Evolutionary conservation across 257 asterid genomes (phyloP).

Genomic region (Henckelia pumila): DNA sequence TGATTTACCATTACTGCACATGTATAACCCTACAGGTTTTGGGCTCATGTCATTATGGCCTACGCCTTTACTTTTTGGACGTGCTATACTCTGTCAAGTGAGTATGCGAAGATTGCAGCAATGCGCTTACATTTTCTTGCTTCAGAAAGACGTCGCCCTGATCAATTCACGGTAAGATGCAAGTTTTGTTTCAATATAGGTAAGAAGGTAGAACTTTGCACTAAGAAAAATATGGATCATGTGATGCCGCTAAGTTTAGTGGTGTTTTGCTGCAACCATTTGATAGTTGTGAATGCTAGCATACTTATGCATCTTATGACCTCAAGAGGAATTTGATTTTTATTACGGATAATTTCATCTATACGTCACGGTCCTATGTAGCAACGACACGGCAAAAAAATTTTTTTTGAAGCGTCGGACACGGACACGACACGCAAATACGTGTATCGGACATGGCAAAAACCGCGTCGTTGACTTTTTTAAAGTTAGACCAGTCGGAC

Average conservation of each 20-base stretch:
- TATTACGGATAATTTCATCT: too few species aligned
- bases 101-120: slow-evolving; percentile 57
- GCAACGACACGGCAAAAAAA: too few species aligned
- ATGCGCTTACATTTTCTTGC: slow-evolving; percentile 95
- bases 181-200: slow-evolving; percentile 4
- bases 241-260: not conserved
- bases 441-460: too few species aligned
- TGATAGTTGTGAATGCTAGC: not conserved
- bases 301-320: not conserved
- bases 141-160: slow-evolving; percentile 84
- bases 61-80: slow-evolving; percentile 94
- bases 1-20: not conserved
- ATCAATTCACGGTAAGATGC: slow-evolving; percentile 80
- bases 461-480: too few species aligned
- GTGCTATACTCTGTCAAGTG: slow-evolving; percentile 65
- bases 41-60: slow-evolving; percentile 92
- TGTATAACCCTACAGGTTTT: slow-evolving; percentile 52
- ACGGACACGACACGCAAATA: too few species aligned
- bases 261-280: not conserved
- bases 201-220: not conserved
- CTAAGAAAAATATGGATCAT: not conserved
- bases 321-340: too few species aligned
- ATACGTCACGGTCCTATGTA: too few species aligned
- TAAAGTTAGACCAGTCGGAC: too few species aligned
- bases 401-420: too few species aligned